Conservation (phyloP, 768 basidiomycete species). For the Galerina sulciceps region DNA sequence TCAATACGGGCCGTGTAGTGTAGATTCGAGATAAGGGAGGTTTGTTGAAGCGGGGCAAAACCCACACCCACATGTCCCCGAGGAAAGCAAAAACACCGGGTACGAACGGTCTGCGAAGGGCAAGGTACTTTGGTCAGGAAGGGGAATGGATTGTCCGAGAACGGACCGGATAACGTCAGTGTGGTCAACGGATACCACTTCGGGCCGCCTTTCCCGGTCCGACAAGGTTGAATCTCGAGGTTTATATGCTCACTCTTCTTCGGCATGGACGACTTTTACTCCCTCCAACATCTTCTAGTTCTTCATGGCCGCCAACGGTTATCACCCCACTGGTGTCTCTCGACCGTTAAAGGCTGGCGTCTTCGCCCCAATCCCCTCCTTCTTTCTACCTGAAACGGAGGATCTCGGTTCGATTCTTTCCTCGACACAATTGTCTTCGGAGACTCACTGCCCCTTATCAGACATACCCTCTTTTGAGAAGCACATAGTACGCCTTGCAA, state of each 20-base stretch:
- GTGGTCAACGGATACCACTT: slow-evolving; percentile 7
- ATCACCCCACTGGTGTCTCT: slow-evolving; percentile 36
- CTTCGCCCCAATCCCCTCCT: slow-evolving; percentile 86
- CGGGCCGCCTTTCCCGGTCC: slow-evolving; percentile 31
- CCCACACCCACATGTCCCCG: slow-evolving; percentile 11
- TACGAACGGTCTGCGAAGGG: not conserved
- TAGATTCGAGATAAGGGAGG: not conserved
- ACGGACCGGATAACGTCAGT: slow-evolving; percentile 28
- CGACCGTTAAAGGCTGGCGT: slow-evolving; percentile 77
- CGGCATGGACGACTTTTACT: slow-evolving; percentile 2
- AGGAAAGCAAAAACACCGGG: slow-evolving; percentile 7
- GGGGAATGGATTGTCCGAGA: slow-evolving; percentile 20
- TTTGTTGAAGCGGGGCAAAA: not conserved
- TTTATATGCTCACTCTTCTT: slow-evolving; percentile 18
- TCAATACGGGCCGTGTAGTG: too few relatives aligned
- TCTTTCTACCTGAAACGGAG: slow-evolving; percentile 76
- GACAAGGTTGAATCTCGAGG: slow-evolving; percentile 14
- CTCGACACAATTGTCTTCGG: not conserved
- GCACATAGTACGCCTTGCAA: slow-evolving; percentile 68
- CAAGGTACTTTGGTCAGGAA: slow-evolving; percentile 10
- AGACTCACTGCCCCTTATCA: slow-evolving; percentile 15
- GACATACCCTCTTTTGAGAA: slow-evolving; percentile 72
- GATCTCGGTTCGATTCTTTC: slow-evolving; percentile 70
- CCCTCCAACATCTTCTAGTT: slow-evolving; percentile 18
- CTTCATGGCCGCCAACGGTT: slow-evolving; percentile 48